Conservation (phyloP, 2,329 filamentous ascomycete species). For the Berkeleyomyces basicola region DNA sequence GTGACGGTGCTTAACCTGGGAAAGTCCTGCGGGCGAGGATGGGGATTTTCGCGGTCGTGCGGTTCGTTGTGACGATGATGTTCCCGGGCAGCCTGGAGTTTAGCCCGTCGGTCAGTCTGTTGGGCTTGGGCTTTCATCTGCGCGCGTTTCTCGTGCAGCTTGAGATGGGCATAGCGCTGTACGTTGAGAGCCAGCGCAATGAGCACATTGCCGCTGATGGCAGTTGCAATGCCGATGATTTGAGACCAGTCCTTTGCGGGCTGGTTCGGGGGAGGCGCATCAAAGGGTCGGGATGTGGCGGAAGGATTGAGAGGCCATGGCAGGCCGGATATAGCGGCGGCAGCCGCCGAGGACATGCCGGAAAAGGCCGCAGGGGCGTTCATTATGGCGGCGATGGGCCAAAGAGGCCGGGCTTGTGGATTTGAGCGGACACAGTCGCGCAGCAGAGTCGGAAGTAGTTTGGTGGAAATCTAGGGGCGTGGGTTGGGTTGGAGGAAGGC, state of each 20-base stretch:
- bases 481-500: background rate
- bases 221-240: constrained; percentile 83
- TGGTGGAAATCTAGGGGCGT: background rate
- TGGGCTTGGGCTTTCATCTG: constrained; percentile 38
- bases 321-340: background rate
- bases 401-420: background rate
- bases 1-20: background rate
- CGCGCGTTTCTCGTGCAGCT: constrained; percentile 54
- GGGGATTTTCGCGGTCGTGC: background rate
- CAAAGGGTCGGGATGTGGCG: background rate
- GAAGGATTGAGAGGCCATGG: constrained; percentile 8
- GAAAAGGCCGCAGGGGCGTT: background rate
- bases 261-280: constrained; percentile 15
- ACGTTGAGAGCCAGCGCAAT: constrained; percentile 94
- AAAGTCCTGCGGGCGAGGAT: background rate
- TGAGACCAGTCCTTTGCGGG: constrained; percentile 61
- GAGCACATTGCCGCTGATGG: constrained; percentile 80
- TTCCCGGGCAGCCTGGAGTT: constrained; percentile 8
- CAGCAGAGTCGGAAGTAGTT: too few relatives aligned
- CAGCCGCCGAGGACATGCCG: background rate
- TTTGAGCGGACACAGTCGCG: background rate
- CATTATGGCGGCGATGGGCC: background rate
- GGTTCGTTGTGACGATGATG: background rate
- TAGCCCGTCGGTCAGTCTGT: constrained; percentile 31
- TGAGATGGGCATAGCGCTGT: constrained; percentile 86